Evolutionary conservation across 805 yeast genomes (phyloP), one percentile per base, ranked within the genome.

Genomic region (Metschnikowia sp.): DNA sequence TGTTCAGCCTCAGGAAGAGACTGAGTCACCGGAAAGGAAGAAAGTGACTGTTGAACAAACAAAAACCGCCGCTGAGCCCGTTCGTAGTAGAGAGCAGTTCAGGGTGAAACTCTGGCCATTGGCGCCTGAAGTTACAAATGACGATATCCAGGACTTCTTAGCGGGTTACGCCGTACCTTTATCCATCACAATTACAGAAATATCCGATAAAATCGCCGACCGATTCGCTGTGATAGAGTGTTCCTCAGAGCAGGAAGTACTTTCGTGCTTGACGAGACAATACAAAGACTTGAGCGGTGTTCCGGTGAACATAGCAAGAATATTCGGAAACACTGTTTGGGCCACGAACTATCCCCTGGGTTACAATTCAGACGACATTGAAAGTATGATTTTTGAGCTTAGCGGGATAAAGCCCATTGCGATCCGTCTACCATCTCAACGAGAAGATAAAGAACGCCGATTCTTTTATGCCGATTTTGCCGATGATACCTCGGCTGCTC

Each of bases 391-490:
- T 57, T 47, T 59, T 0, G 39, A 62, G 2, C 58, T 19, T 5
- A 39, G 46, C 2, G 50, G 46, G 1, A 56, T 36, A 82, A 83
- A 0, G 51, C 64, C 2, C 59, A 82, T 3, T 50, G 75, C 78
- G 42, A 65, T 84, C 0, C 66, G 96, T 42, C 69, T 86, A 32
- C 96, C 96, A 0, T 77, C 87, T 0, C 74, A 83, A 48, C 73
- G 72, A 39, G 73, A 66, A 40, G 78, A 79, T 54, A 60, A 78
- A 4, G 74, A 75, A 30, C 72, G 94, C 47, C 62, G 95, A 30
- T 88, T 88, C 59, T 86, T 92, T 52, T 88, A 88, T 58, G 72
- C 86, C 12, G 94, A 86, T 55, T 82, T 66, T 53, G 45, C 75
- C 0, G 68, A 69, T n/a, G 66, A 64, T 13, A 85, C 87, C 0